Evolutionary conservation across 352 stramenopile species (phyloP).

Genomic region (Phytopythium vexans): DNA sequence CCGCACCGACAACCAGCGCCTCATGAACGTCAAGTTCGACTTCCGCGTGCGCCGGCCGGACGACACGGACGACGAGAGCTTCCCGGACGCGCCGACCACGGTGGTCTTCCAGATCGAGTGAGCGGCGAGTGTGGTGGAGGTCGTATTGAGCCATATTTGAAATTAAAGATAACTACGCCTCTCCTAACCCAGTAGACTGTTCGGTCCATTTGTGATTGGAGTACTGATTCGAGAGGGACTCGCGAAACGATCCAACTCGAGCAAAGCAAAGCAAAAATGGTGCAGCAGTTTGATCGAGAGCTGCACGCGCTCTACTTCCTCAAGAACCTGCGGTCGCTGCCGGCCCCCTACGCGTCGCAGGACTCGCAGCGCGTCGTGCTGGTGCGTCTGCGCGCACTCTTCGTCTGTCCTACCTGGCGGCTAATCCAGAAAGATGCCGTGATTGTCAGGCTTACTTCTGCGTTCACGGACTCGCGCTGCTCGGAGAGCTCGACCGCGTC

Average conservation of each 20-base stretch:
- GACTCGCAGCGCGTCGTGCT: constrained; percentile 81
- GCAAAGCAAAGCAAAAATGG: constrained; percentile 5
- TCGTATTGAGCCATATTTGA: constrained; percentile 1
- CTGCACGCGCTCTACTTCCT: constrained; percentile 82
- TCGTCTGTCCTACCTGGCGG: neutral
- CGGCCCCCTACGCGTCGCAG: constrained; percentile 70
- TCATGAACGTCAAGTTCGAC: constrained; percentile 89
- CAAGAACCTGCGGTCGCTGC: constrained; percentile 65
- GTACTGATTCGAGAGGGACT: too few relatives aligned
- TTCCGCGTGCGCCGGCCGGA: constrained; percentile 67
- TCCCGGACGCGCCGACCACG: constrained; percentile 39
- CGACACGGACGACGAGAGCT: constrained; percentile 39
- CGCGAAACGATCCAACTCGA: neutral
- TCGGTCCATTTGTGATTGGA: too few relatives aligned
- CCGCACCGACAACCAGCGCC: constrained; percentile 81
- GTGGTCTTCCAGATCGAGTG: constrained; percentile 87
- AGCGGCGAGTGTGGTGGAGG: constrained; percentile 9
- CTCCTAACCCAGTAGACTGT: constrained; percentile 2
- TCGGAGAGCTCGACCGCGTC: constrained; percentile 72
- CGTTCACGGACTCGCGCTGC: constrained; percentile 75
- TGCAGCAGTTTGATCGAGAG: constrained; percentile 55
- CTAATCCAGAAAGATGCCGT: neutral
- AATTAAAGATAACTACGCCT: constrained; percentile 16
- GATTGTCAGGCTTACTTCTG: constrained; percentile 73
- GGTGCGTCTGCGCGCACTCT: constrained; percentile 18